phyloP scores from a whole-genome alignment of 208 protist species.

The Leishmania turanica region DNA sequence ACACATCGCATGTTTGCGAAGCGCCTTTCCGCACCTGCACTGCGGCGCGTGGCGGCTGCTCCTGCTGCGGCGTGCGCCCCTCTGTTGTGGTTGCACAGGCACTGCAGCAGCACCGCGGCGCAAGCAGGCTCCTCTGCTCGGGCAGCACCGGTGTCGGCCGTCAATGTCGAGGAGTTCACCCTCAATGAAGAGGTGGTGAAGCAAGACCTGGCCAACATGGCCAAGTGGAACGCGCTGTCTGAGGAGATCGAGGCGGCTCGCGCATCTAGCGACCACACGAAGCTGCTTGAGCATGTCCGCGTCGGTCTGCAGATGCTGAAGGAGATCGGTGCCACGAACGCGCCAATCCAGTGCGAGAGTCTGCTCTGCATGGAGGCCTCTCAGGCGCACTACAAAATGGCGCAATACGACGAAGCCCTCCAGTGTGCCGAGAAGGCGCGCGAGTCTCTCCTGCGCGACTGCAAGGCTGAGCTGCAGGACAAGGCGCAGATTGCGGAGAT shows the following conservation, averaged over 20 bases:
- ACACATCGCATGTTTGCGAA: neutral
- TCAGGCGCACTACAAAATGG: conserved; percentile 83
- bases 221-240: conserved; percentile 76
- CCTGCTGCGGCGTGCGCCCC: neutral
- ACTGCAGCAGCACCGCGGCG: neutral
- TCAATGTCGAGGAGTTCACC: conserved; percentile 87
- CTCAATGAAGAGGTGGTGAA: conserved; percentile 84
- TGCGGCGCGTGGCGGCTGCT: neutral
- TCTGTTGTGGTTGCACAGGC: neutral
- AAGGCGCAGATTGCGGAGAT: conserved; percentile 78
- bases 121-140: neutral
- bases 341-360: conserved; percentile 87
- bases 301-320: conserved; percentile 65
- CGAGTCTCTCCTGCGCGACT: conserved; percentile 45
- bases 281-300: conserved; percentile 51
- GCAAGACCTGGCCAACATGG: conserved; percentile 70
- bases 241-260: conserved; percentile 54
- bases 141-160: conserved; percentile 34
- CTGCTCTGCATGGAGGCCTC: conserved; percentile 84
- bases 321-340: conserved; percentile 66
- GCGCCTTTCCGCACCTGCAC: neutral
- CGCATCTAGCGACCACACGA: conserved; percentile 33
- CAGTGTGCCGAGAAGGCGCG: conserved; percentile 47
- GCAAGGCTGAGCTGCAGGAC: conserved; percentile 57
- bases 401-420: conserved; percentile 58